phyloP scores from a whole-genome alignment of 1,139 yeast species.

The Nematodospora anomalae region DNA sequence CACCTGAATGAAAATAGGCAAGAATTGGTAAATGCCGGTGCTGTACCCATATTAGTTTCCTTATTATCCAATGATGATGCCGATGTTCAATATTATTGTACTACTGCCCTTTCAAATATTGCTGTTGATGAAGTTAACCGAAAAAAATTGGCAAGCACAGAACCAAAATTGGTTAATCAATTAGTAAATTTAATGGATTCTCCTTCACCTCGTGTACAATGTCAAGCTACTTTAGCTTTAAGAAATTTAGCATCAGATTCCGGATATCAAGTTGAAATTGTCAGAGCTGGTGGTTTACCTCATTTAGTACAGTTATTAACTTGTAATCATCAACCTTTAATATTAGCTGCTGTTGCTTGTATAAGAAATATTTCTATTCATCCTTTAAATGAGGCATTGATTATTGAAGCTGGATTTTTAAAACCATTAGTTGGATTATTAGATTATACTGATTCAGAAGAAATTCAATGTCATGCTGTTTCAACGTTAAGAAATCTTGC shows the following conservation, averaged over 20 bases:
- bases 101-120: conserved; percentile 93
- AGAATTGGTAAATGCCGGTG: conserved; percentile 96
- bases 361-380: conserved; percentile 95
- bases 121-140: conserved; percentile 95
- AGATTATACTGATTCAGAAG: conserved; percentile 87
- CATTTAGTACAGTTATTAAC: conserved; percentile 85
- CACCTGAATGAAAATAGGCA: conserved; percentile 96
- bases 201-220: conserved; percentile 89
- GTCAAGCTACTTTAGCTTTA: conserved; percentile 96
- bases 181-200: conserved; percentile 91
- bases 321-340: conserved; percentile 87
- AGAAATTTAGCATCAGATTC: conserved; percentile 96
- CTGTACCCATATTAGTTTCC: conserved; percentile 95
- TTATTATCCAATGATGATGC: conserved; percentile 84
- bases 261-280: conserved; percentile 90
- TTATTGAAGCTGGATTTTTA: conserved; percentile 93
- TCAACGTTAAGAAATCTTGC: conserved; percentile 94
- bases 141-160: conserved; percentile 83
- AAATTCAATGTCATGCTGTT: conserved; percentile 96
- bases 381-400: conserved; percentile 91
- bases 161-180: conserved; percentile 89
- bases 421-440: conserved; percentile 84
- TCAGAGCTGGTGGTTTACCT: conserved; percentile 92
- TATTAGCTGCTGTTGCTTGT: conserved; percentile 96
- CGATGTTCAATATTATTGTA: conserved; percentile 97